Conservation (phyloP, 2,329 filamentous ascomycete genomes). For the Zymoseptoria ardabiliae region DNA sequence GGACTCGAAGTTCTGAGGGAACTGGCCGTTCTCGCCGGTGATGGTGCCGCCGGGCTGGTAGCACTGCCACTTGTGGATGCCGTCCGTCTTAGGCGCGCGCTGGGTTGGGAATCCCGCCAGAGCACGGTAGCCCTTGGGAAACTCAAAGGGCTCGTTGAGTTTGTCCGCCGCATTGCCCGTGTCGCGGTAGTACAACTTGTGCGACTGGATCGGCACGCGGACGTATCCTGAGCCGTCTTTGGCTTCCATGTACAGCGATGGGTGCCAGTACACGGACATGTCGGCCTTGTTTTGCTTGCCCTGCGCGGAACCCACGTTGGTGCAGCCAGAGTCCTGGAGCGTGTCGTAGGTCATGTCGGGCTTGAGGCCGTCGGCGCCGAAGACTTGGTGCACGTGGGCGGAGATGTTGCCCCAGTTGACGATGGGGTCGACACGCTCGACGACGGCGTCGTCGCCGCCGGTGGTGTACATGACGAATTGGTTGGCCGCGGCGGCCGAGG, state of each 20-base stretch:
- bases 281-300: slow-evolving; percentile 46
- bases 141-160: slow-evolving; percentile 60
- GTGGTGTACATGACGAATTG: slow-evolving; percentile 25
- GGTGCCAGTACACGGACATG: slow-evolving; percentile 71
- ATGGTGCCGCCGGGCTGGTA: slow-evolving; percentile 45
- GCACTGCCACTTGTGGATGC: slow-evolving; percentile 45
- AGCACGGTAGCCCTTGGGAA: slow-evolving; percentile 65
- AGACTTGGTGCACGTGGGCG: slow-evolving; percentile 60
- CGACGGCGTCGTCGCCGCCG: slow-evolving; percentile 32
- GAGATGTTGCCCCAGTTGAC: slow-evolving; percentile 51
- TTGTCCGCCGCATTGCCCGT: slow-evolving; percentile 40
- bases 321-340: slow-evolving; percentile 52
- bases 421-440: slow-evolving; percentile 60
- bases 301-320: slow-evolving; percentile 20
- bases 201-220: slow-evolving; percentile 54
- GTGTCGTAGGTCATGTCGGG: slow-evolving; percentile 54
- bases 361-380: slow-evolving; percentile 62
- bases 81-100: slow-evolving; percentile 48
- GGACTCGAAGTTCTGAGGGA: slow-evolving; percentile 58
- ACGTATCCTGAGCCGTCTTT: slow-evolving; percentile 54
- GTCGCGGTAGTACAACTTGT: slow-evolving; percentile 64
- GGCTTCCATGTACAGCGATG: slow-evolving; percentile 60
- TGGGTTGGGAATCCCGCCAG: slow-evolving; percentile 55
- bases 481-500: slow-evolving; percentile 10
- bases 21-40: slow-evolving; percentile 41